Evolutionary conservation across 345 rosid species (phyloP).

Genomic region (Luvunga scandens): DNA sequence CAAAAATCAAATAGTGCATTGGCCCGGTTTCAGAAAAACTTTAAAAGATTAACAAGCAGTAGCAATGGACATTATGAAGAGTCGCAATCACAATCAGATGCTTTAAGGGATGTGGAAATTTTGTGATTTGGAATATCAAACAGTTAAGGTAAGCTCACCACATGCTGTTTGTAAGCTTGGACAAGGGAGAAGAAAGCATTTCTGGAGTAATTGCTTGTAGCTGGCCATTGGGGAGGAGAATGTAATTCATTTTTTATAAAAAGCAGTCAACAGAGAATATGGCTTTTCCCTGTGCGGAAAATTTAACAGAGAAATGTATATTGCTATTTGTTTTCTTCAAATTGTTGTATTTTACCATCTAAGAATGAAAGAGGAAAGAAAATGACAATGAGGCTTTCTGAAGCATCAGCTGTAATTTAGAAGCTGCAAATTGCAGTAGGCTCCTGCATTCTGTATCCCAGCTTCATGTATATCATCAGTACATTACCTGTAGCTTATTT

Average conservation of each 20-base stretch:
- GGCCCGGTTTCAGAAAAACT: slow-evolving; percentile 53
- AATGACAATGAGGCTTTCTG: background rate
- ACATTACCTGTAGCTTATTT: background rate
- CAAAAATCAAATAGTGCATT: slow-evolving; percentile 57
- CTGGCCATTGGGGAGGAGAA: background rate
- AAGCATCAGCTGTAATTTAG: background rate
- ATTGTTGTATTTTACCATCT: background rate
- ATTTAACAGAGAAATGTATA: background rate
- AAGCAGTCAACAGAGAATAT: background rate
- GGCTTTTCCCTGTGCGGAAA: background rate
- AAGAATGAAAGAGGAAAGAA: background rate
- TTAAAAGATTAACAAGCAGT: slow-evolving; percentile 48
- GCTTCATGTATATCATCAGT: too few species aligned
- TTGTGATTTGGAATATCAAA: slow-evolving; percentile 23
- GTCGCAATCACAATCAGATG: slow-evolving; percentile 23
- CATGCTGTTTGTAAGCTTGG: background rate
- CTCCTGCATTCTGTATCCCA: too few species aligned
- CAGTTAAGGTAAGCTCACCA: background rate
- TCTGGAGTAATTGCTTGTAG: background rate
- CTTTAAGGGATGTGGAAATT: slow-evolving; percentile 36
- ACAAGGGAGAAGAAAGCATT: background rate
- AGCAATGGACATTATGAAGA: slow-evolving; percentile 53
- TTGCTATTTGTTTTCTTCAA: background rate
- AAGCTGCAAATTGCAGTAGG: background rate
- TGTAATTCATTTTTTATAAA: background rate